Base-by-base conservation (phyloP, 805 yeast species). In the Metschnikowia amazonensis region DNA sequence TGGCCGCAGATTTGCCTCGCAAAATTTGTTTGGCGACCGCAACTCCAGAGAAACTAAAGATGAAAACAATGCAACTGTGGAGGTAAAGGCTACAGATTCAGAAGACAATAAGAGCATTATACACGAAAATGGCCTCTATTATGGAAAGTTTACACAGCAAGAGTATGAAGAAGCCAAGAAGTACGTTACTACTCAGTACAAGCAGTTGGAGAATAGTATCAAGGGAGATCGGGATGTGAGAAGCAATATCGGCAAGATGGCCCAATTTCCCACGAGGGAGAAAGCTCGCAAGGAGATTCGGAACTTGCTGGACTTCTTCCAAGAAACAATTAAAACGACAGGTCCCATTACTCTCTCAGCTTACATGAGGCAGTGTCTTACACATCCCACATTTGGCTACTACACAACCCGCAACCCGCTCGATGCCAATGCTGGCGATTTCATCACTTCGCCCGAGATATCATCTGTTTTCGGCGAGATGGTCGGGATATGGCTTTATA, bases 391-490 rank as follows among this genome's bases (percentile, higher is more conserved):
- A 8, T 76, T 74, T 51, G 96, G 96, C 0, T 88, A 88, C 61
- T 87, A 88, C 59, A 84, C 89, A 18, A 82, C 86, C 3, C 67
- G 82, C 50, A 83, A 87, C 54, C 95, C 95, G 2, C 67, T 88
- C 29, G 87, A 84, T 27, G 36, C 58, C 2, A 63, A 54, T 33
- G 60, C 64, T 5, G 95, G 95, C 4, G 96, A 88, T 62, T 88
- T 88, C 61, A 74, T 83, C 42, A 88, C 96, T 0, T 83, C 92
- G 0, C 96, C 96, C 0, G 96, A 88, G 63, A 86, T 88, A 42
- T 84, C 92, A 5, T 87, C 86, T 32, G 83, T 87, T 67, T 88
- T 87, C 68, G 96, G 96, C 17, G 95, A 88, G 60, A 77, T 86
- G 69, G 73, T 86, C 47, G 95, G 94, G 0, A 66, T 88, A 4